Evolutionary conservation across 208 protist genomes (phyloP).

Genomic region (Giardia muris): DNA sequence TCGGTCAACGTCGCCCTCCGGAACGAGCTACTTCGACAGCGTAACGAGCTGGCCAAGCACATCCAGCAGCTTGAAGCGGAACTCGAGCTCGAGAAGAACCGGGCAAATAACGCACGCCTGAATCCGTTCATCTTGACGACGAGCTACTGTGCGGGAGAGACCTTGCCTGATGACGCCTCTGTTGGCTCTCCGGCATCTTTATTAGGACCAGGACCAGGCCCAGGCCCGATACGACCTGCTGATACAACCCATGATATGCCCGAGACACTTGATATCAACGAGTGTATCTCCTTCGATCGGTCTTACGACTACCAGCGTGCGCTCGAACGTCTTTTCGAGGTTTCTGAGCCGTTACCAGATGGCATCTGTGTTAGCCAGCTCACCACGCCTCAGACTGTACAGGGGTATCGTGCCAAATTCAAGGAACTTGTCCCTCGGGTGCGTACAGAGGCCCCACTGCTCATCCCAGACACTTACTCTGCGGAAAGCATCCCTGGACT

Average conservation of each 20-base stretch:
- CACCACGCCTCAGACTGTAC: not conserved
- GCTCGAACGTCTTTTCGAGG: not conserved
- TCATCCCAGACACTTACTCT: too few species aligned
- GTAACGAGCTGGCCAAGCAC: not conserved
- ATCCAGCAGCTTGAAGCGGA: not conserved
- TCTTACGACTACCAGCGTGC: not conserved
- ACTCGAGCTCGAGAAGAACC: not conserved
- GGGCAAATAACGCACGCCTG: not conserved
- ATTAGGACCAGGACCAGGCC: too few species aligned
- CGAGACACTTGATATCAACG: not conserved
- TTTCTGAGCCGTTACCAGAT: not conserved
- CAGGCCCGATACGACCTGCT: too few species aligned
- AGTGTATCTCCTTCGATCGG: not conserved
- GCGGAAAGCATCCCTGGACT: too few species aligned
- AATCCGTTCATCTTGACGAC: not conserved
- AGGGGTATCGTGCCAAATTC: not conserved
- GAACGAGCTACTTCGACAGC: not conserved
- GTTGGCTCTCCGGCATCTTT: not conserved
- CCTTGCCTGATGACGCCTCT: not conserved
- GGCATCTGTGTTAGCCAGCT: not conserved
- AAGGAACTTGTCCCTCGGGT: too few species aligned
- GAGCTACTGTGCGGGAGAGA: not conserved
- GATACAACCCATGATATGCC: not conserved
- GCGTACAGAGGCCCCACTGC: too few species aligned
- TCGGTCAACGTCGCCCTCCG: not conserved